A percentile compares a stretch with the other conserved stretches of the same genome.
Conservation (phyloP, 371 early-diverging fungal species). For the Mortierella sp. region DNA sequence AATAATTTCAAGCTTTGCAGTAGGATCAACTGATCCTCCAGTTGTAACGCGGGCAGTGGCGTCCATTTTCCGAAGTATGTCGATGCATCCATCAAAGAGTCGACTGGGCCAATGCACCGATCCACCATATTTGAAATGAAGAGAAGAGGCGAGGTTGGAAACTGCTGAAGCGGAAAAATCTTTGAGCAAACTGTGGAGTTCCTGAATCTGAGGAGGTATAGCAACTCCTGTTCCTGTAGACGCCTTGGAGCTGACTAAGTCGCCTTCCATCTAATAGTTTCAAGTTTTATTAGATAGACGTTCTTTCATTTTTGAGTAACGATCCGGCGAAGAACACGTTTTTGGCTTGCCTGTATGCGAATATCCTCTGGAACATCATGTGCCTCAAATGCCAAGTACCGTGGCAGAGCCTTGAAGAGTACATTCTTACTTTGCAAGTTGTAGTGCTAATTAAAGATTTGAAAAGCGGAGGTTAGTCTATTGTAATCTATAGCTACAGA, state of each 20-base stretch:
- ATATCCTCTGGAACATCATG: constrained; percentile 52
- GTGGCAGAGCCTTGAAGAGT: constrained; percentile 34
- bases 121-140: constrained; percentile 60
- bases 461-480: not conserved
- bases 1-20: constrained; percentile 21
- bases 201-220: constrained; percentile 53
- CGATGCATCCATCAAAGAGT: constrained; percentile 59
- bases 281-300: not conserved
- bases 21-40: not conserved
- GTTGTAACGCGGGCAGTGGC: not conserved
- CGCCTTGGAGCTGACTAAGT: constrained; percentile 21
- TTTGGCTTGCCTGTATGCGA: constrained; percentile 30
- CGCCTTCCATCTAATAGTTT: constrained; percentile 31
- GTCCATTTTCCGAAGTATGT: constrained; percentile 56
- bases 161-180: constrained; percentile 47
- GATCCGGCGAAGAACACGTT: too few species aligned
- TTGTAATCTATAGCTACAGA: not conserved
- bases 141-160: constrained; percentile 56
- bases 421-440: constrained; percentile 50
- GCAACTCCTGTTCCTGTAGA: constrained; percentile 2
- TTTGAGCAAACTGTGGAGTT: constrained; percentile 58
- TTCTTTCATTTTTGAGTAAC: too few species aligned
- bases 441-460: constrained; percentile 53
- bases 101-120: constrained; percentile 59
- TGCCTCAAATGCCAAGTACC: constrained; percentile 43